Evolutionary conservation across 169 alveolate genomes (phyloP).

Genomic region (Perkinsus marinus): DNA sequence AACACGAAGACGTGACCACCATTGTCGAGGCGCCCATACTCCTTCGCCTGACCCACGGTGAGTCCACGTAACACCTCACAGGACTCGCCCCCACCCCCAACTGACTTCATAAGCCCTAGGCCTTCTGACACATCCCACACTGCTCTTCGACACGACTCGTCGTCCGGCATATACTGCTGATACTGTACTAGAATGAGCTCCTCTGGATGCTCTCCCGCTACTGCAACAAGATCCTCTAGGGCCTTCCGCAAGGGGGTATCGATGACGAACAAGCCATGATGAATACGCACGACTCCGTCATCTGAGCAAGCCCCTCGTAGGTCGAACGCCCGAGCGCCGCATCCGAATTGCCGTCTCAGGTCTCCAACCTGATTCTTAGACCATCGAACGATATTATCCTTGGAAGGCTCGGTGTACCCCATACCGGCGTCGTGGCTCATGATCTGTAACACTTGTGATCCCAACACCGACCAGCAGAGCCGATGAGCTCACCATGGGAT

Average conservation of each 20-base stretch:
- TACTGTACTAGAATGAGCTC: background rate
- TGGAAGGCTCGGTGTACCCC: background rate
- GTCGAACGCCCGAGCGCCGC: background rate
- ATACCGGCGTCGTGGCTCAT: background rate
- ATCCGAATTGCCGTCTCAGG: background rate
- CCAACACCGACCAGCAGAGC: background rate
- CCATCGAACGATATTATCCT: background rate
- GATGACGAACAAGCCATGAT: background rate
- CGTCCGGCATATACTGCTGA: background rate
- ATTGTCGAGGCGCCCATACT: background rate
- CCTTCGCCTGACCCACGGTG: background rate
- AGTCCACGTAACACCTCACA: background rate
- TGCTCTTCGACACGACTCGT: background rate
- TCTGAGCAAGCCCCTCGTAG: background rate
- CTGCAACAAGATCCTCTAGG: background rate
- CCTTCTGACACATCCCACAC: background rate
- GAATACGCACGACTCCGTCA: background rate
- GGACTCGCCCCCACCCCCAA: background rate
- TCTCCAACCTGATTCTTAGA: background rate
- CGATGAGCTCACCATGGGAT: background rate
- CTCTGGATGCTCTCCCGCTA: background rate
- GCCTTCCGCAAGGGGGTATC: background rate
- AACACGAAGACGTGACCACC: background rate
- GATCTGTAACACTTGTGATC: background rate
- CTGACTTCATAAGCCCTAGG: background rate